These are phyloP conservation scores for Trichoderma cornu-damae DNA, from an alignment of 2,329 filamentous ascomycete genomes.

Conservation along the genomic window DNA sequence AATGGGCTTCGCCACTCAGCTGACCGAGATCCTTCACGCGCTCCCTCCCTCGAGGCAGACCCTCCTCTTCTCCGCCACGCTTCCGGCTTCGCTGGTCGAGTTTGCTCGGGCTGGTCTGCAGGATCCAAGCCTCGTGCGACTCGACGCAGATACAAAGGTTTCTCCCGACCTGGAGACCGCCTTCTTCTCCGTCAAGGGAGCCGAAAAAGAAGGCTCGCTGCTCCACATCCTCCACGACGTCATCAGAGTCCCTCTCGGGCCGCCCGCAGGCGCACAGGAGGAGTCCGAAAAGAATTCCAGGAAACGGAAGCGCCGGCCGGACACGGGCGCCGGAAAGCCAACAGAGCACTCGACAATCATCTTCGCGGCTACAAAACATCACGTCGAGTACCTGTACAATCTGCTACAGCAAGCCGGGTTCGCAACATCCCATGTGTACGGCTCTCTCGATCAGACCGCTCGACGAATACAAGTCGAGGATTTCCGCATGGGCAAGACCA, in stretches of 20 bases:
- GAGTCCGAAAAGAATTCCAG: conserved; percentile 49
- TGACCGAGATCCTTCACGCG: conserved; percentile 88
- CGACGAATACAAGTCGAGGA: conserved; percentile 87
- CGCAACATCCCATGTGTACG: conserved; percentile 89
- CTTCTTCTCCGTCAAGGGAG: conserved; percentile 88
- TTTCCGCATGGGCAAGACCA: conserved; percentile 77
- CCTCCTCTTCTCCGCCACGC: conserved; percentile 87
- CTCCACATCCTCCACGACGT: conserved; percentile 85
- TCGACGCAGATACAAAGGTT: conserved; percentile 93
- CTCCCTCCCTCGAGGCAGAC: conserved; percentile 82
- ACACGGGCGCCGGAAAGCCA: conserved; percentile 57
- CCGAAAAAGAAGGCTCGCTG: conserved; percentile 89
- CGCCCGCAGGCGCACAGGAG: conserved; percentile 48
- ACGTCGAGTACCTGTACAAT: conserved; percentile 85
- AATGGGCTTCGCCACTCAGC: conserved; percentile 93
- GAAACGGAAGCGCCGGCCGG: conserved; percentile 64
- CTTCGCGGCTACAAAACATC: conserved; percentile 92
- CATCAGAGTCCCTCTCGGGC: conserved; percentile 78
- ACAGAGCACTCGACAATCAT: conserved; percentile 91
- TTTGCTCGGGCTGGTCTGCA: conserved; percentile 91
- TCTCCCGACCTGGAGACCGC: conserved; percentile 93
- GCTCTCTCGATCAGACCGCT: conserved; percentile 88
- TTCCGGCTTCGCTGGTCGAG: conserved; percentile 90
- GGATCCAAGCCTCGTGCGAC: conserved; percentile 80
- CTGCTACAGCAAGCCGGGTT: conserved; percentile 80